Evolutionary conservation across 768 basidiomycete species (phyloP).

Genomic region (Kondoa subrosea): DNA sequence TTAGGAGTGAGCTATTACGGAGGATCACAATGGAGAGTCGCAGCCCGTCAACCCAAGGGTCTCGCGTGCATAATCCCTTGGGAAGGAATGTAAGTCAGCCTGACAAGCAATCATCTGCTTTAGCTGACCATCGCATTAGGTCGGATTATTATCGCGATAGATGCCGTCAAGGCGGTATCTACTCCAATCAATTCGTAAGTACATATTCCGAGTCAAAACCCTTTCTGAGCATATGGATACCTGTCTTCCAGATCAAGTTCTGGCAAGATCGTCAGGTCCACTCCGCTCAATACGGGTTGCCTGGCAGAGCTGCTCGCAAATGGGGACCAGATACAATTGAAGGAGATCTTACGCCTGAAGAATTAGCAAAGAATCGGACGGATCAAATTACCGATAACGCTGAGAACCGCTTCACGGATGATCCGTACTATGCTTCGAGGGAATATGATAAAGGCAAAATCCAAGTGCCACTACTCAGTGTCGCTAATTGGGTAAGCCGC

Average conservation of each 20-base stretch:
- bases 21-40: conserved; percentile 27
- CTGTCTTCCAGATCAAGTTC: conserved; percentile 7
- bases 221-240: conserved; percentile 23
- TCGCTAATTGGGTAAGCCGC: no score
- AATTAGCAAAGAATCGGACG: conserved; percentile 18
- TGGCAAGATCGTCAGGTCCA: conserved; percentile 25
- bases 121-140: no score
- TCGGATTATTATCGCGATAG: no score
- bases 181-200: no score
- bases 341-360: conserved; percentile 19
- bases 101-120: no score
- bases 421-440: conserved; percentile 20
- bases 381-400: conserved; percentile 26
- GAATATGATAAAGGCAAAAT: conserved; percentile 26
- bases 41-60: conserved; percentile 24
- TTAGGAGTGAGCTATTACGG: conserved; percentile 28
- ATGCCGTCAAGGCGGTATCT: no score
- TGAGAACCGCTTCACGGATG: conserved; percentile 24
- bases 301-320: conserved; percentile 10
- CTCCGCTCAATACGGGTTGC: conserved; percentile 22
- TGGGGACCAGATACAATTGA: conserved; percentile 24
- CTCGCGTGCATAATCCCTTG: no score
- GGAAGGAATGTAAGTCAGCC: no score
- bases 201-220: no score
- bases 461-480: conserved; percentile 25